Evolutionary conservation across 495 filamentous ascomycete genomes (phyloP).

Genomic region (Talaromyces stipitatus): DNA sequence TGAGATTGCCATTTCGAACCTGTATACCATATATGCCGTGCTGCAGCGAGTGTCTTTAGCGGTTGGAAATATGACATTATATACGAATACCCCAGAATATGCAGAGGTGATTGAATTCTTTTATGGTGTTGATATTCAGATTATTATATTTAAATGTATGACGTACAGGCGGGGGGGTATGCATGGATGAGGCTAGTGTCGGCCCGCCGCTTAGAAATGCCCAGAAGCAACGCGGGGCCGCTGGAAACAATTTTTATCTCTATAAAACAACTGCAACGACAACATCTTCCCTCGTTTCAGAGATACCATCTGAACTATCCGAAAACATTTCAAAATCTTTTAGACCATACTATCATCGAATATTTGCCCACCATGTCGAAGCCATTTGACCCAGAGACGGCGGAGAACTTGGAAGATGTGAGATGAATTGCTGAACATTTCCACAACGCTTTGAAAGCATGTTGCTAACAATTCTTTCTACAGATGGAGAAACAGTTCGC

Average conservation of each 20-base stretch:
- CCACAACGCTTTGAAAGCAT: not conserved
- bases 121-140: not conserved
- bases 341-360: not conserved
- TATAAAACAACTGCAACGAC: not conserved
- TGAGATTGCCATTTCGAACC: not conserved
- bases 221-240: not conserved
- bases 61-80: not conserved
- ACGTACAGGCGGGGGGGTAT: slow-evolving; percentile 15
- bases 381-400: slow-evolving; percentile 57
- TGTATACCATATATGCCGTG: not conserved
- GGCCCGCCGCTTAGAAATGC: not conserved
- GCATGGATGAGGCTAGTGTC: not conserved
- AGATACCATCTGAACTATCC: not conserved
- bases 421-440: not conserved
- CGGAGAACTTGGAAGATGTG: slow-evolving; percentile 75
- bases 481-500: slow-evolving; percentile 99
- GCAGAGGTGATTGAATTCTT: not conserved
- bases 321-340: not conserved
- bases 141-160: slow-evolving; percentile 14
- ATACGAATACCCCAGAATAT: not conserved
- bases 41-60: not conserved
- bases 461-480: slow-evolving; percentile 8
- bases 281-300: not conserved
- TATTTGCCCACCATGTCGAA: slow-evolving; percentile 33
- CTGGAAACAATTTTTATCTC: not conserved